Conservation (phyloP, 768 basidiomycete genomes). For the Lactifluus pinguis region DNA sequence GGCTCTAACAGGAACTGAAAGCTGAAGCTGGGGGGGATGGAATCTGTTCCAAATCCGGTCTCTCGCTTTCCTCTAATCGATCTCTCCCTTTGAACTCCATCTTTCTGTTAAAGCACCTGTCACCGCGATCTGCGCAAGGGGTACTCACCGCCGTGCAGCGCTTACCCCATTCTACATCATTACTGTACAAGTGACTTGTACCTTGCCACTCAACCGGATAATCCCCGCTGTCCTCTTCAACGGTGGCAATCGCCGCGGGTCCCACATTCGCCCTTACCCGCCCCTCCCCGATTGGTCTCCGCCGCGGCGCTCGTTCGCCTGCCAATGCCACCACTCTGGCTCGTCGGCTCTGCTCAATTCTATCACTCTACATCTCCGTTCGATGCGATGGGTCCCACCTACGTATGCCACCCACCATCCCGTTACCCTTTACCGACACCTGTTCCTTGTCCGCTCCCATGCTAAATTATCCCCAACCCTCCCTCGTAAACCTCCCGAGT, state of each 20-base stretch:
- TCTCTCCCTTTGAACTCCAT: background rate
- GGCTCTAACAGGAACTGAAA: background rate
- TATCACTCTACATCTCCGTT: background rate
- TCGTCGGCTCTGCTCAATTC: background rate
- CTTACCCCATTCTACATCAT: background rate
- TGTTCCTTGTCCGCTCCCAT: constrained; percentile 10
- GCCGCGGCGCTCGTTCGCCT: constrained; percentile 1
- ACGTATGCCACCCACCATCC: background rate
- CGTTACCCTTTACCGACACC: constrained; percentile 3
- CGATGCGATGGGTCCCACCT: background rate
- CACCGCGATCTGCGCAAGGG: background rate
- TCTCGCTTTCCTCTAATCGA: constrained; percentile 6
- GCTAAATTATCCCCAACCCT: background rate
- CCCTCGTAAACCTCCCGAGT: background rate
- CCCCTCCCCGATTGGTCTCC: background rate
- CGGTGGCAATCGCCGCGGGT: constrained; percentile 10
- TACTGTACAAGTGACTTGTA: background rate
- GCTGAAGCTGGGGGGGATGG: too few relatives aligned
- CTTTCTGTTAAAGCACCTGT: background rate
- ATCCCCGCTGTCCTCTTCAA: constrained; percentile 1
- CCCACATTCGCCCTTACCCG: constrained; percentile 3
- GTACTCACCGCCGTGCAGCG: background rate
- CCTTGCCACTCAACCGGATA: constrained; percentile 3
- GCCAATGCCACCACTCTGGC: background rate
- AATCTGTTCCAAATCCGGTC: background rate